Conservation (phyloP, 331 rosid species). For the Stylosanthes scabra region DNA sequence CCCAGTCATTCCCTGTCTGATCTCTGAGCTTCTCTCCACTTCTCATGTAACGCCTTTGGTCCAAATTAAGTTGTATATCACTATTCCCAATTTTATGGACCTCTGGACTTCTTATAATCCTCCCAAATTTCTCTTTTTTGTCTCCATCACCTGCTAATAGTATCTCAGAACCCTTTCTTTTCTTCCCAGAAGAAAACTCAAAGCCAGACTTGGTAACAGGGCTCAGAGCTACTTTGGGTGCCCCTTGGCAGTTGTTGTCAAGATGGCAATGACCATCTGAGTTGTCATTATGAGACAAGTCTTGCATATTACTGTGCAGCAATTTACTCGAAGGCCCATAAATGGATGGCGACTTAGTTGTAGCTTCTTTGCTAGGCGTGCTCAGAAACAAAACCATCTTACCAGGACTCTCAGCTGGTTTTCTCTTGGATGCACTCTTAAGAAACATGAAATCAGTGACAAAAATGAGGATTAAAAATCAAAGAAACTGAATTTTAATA, state of each 20-base stretch:
- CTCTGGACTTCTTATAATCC: conserved; percentile 46
- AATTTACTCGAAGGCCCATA: conserved; percentile 41
- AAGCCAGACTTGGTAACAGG: conserved; percentile 39
- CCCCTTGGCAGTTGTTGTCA: conserved; percentile 38
- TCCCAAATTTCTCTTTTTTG: conserved; percentile 39
- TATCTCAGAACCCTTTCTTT: conserved; percentile 53
- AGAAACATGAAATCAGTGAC: conserved; percentile 42
- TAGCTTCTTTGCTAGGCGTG: conserved; percentile 45
- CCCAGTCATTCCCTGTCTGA: conserved; percentile 55
- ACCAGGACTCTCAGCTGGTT: conserved; percentile 41
- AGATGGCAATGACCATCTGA: conserved; percentile 27
- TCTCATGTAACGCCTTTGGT: conserved; percentile 39
- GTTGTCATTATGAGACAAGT: conserved; percentile 42
- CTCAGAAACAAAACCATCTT: conserved; percentile 35
- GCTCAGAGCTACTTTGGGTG: conserved; percentile 41
- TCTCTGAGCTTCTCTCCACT: conserved; percentile 48
- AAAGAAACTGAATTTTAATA: conserved; percentile 18
- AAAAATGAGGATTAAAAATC: conserved; percentile 33
- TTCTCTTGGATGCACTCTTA: conserved; percentile 53
- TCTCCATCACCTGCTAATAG: conserved; percentile 44
- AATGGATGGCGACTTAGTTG: conserved; percentile 42
- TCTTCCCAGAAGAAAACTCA: conserved; percentile 57
- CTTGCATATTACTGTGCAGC: conserved; percentile 43
- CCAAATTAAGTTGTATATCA: conserved; percentile 37
- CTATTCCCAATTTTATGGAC: conserved; percentile 46